phyloP scores from a whole-genome alignment of 1,284 basidiomycete genomes.

The Phlebopus sp. region DNA sequence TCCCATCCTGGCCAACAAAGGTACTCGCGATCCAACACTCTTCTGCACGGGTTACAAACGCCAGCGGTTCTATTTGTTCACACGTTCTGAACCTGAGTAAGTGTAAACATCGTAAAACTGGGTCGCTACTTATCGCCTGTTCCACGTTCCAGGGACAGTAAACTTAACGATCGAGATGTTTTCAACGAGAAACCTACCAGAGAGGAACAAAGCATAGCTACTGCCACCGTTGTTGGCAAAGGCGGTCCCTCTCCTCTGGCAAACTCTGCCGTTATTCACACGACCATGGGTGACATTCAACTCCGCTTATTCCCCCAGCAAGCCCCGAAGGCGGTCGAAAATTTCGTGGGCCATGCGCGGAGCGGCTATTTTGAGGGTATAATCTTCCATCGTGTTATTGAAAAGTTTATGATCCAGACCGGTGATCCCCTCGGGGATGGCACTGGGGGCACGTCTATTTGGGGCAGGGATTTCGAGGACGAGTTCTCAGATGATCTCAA shows the following conservation, averaged over 20 bases:
- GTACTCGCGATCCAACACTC: conserved; percentile 84
- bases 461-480: conserved; percentile 95
- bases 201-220: conserved; percentile 91
- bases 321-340: conserved; percentile 94
- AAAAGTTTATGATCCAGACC: conserved; percentile 99
- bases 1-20: conserved; percentile 85
- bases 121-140: conserved; percentile 7
- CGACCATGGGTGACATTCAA: conserved; percentile 93
- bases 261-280: conserved; percentile 87
- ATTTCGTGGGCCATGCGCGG: conserved; percentile 92
- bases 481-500: conserved; percentile 88
- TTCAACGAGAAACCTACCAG: conserved; percentile 98
- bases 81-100: conserved; percentile 86
- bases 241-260: conserved; percentile 66
- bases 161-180: conserved; percentile 89
- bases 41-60: conserved; percentile 94
- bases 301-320: conserved; percentile 88
- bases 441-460: conserved; percentile 94
- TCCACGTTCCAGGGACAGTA: conserved; percentile 62
- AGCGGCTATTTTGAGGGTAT: conserved; percentile 93
- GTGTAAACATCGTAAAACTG: conserved; percentile 27
- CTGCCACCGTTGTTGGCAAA: conserved; percentile 52
- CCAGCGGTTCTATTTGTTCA: conserved; percentile 96
- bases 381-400: conserved; percentile 97
- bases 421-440: conserved; percentile 97